Base-by-base conservation (phyloP, 768 basidiomycete genomes). In the Kwoniella sp. region DNA sequence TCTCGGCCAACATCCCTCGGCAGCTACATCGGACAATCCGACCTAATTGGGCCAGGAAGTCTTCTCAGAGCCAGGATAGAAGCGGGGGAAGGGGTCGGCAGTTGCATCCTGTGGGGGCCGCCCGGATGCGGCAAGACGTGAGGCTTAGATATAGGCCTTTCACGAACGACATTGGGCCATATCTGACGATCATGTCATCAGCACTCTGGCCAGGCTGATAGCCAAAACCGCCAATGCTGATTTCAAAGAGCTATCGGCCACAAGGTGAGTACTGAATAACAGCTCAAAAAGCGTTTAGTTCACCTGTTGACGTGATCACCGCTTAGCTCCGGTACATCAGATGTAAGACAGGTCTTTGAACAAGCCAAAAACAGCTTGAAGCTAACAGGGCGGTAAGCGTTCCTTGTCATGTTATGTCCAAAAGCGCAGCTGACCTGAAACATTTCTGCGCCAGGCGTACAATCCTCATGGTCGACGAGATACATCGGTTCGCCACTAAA, bases 231-330 rank as follows among this genome's bases (percentile, higher is more conserved):
- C 81, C 0, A 76, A 82, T 57, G 80, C 81, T 12, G 75, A 80
- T 10, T 87, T 88, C 69, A 86, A 82, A 59, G 88, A 90, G 63
- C 73, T 89, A 19, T 84, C 84, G 65, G 86, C 86, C n/a, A 87
- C 87, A 0, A 80, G 63, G 65, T 65, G 32, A 31, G 52, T 23
- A 22, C n/a, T n/a, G n/a, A n/a, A 20, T 23, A 41, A 60, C 10
- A 57, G 17, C 58, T 62, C 11, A 61, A 60, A 4, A 45, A 26
- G 12, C 8, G 40, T n/a, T 14, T 42, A 11, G 20, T 22, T 5
- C 9, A 10, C 38, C 8, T 12, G 38, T 39, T n/a, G n/a, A n/a
- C n/a, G n/a, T n/a, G n/a, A n/a, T n/a, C n/a, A n/a, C n/a, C n/a
- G n/a, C 19, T 6, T 23, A 65, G 72, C 25, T 63, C 75, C 5